Evolutionary conservation across 2,329 filamentous ascomycete genomes (phyloP), one percentile per base, ranked within the genome.

Genomic region (Lasiodiplodia theobromae): DNA sequence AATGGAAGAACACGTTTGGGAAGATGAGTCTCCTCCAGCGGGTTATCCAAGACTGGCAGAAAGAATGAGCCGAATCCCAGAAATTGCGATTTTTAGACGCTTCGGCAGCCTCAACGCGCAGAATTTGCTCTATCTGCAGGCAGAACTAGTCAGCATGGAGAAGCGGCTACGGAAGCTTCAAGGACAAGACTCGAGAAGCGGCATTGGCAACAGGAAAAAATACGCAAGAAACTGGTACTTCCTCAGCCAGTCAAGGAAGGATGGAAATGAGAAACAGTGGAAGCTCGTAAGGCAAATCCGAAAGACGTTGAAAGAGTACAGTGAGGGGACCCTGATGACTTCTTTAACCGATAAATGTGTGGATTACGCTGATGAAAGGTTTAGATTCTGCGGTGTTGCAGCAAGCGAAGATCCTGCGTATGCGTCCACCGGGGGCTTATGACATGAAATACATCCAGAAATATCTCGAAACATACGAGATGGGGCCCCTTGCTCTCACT

Each of bases 401-500:
- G 44, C 66, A 71, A 23, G 34, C 68, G n/a, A 53, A 47, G 4
- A 68, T 72, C 7, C 66, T 68, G 12, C 40, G 65, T 2, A 64
- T 69, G 49, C 21, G 52, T 2, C 56, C 66, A 10, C 70, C 71
- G 3, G 66, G 52, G 10, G 51, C 52, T 1, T 69, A 23, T 2
- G 71, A 72, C 23, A 28, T 72, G 14, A 34, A 47, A 6, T 57
- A 71, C 40, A 66, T 72, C 10, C 71, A 72, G 23, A 44, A 69
- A 3, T 70, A 63, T 53, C 54, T 72, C 16, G 54, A 56, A 2
- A 68, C 40, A 11, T 11, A 52, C n/a, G 53, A 67, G 4, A 69
- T 68, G 58, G 65, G 67, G 7, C 56, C 70, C n/a, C 64, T 57
- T 25, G 57, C 52, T 8, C 38, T 71, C 1, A 40, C 44, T 21